Percentiles rank a stretch among this genome's conserved stretches.
These are phyloP conservation scores for Castanopsis chinensis DNA, from an alignment of 306 rosid species.

Conservation along the genomic window DNA sequence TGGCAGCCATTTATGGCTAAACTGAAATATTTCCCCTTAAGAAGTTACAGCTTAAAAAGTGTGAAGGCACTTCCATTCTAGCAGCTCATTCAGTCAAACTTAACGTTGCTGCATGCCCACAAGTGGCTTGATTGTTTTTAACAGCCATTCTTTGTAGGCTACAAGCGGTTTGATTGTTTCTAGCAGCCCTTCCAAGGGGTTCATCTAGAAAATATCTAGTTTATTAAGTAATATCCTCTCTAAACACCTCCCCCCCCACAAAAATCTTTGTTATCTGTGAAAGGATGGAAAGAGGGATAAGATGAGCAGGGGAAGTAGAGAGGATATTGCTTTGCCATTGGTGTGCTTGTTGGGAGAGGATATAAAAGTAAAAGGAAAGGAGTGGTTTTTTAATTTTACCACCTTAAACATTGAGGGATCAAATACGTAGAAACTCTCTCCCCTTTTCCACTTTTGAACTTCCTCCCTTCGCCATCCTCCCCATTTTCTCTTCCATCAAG, in stretches of 20 bases:
- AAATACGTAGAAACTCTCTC: background rate
- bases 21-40: background rate
- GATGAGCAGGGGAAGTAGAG: background rate
- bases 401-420: no score
- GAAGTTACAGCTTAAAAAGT: background rate
- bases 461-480: background rate
- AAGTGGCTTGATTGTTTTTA: no score
- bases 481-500: background rate
- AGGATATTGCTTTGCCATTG: background rate
- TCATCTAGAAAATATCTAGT: background rate
- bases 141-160: background rate
- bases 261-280: no score
- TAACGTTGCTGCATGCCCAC: no score
- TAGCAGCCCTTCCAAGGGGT: background rate
- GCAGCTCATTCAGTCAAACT: background rate
- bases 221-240: background rate
- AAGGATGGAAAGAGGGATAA: no score
- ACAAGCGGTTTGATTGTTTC: no score
- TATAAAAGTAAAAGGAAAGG: background rate
- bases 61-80: background rate
- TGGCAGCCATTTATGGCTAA: background rate
- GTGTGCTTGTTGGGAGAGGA: background rate
- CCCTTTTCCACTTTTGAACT: background rate
- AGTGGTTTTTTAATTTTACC: background rate
- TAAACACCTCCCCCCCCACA: no score